phyloP scores from a whole-genome alignment of 768 basidiomycete species.

The Gymnopilus junonius region DNA sequence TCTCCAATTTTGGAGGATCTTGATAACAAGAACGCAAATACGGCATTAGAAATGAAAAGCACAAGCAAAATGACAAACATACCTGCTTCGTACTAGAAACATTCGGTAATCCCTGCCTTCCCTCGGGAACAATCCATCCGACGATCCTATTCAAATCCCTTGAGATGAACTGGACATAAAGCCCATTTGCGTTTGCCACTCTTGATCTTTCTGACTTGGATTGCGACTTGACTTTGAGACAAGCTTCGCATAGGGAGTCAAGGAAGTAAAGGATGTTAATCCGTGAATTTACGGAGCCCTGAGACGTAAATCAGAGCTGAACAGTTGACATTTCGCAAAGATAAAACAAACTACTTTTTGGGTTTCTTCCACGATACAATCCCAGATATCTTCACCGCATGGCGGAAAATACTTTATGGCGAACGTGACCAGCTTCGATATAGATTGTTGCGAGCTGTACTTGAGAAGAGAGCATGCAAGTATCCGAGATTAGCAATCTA shows the following conservation, averaged over 20 bases:
- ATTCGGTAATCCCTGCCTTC: conserved; percentile 87
- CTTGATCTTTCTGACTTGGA: conserved; percentile 43
- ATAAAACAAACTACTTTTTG: conserved; percentile 63
- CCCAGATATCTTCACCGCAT: conserved; percentile 94
- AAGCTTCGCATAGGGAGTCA: conserved; percentile 85
- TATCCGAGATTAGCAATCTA: conserved; percentile 21
- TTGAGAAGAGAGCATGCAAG: conserved; percentile 12
- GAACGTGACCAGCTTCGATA: conserved; percentile 85
- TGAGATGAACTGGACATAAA: conserved; percentile 78
- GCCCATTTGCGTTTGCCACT: conserved; percentile 42
- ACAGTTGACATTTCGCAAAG: not conserved
- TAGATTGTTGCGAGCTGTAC: conserved; percentile 80
- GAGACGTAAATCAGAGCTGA: not conserved
- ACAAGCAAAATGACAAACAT: conserved; percentile 17
- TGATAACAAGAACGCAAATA: not conserved
- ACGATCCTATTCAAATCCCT: conserved; percentile 82
- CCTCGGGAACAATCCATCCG: conserved; percentile 85
- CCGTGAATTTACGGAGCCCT: conserved; percentile 89
- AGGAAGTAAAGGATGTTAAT: conserved; percentile 94
- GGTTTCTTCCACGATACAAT: conserved; percentile 89
- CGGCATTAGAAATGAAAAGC: too few species aligned
- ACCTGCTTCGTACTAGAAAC: conserved; percentile 89
- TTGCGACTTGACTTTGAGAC: conserved; percentile 67
- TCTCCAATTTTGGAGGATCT: conserved; percentile 95
- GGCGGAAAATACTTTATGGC: conserved; percentile 83